phyloP scores from a whole-genome alignment of 768 basidiomycete species.

The Tulasnella sp. region DNA sequence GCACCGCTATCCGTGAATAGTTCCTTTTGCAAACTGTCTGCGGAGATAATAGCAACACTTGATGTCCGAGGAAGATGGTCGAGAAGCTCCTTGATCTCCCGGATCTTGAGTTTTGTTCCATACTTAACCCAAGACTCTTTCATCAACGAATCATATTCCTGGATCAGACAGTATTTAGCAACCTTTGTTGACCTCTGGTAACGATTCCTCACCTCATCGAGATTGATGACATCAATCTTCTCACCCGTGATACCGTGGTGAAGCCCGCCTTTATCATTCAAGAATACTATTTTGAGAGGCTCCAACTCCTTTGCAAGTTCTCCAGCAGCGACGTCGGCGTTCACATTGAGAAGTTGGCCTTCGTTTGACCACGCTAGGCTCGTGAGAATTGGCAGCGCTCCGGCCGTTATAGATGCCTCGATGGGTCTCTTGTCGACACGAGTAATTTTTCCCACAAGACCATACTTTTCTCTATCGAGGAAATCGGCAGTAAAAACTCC shows the following conservation, averaged over 20 bases:
- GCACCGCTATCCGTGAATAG: conserved; percentile 97
- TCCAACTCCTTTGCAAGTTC: conserved; percentile 96
- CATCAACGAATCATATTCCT: conserved; percentile 96
- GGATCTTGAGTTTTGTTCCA: conserved; percentile 96
- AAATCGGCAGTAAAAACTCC: conserved; percentile 97
- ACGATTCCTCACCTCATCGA: conserved; percentile 63
- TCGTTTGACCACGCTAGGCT: conserved; percentile 87
- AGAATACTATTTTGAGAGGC: conserved; percentile 95
- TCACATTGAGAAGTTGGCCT: conserved; percentile 98
- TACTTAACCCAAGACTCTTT: conserved; percentile 98
- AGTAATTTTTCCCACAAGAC: conserved; percentile 90
- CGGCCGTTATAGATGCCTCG: conserved; percentile 92
- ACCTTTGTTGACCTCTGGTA: background rate
- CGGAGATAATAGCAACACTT: conserved; percentile 94
- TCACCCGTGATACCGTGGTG: conserved; percentile 96
- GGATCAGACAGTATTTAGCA: background rate
- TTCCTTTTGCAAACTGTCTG: conserved; percentile 87
- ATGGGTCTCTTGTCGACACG: conserved; percentile 91
- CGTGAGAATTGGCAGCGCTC: conserved; percentile 90
- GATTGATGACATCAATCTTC: conserved; percentile 90
- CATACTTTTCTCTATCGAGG: conserved; percentile 89
- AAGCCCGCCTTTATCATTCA: conserved; percentile 96
- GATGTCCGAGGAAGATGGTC: conserved; percentile 97
- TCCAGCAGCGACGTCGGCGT: conserved; percentile 96
- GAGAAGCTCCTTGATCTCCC: conserved; percentile 97